Conservation (phyloP, 208 protist species). For the Leishmania major region DNA sequence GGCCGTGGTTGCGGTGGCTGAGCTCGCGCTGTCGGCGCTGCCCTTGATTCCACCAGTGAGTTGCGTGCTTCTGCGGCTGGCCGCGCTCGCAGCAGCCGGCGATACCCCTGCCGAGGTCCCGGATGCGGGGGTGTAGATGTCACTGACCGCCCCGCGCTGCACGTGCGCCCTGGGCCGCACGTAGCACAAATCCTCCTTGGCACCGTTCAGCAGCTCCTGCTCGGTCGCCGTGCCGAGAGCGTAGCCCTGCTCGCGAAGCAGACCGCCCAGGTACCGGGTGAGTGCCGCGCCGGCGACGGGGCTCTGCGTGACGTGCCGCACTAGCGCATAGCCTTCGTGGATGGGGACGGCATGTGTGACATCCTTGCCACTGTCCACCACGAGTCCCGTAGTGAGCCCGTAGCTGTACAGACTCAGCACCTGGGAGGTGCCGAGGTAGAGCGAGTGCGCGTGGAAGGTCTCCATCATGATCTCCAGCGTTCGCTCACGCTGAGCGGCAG, state of each 20-base stretch:
- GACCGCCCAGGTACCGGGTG: slow-evolving; percentile 79
- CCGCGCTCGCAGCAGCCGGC: not conserved
- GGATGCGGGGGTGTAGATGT: not conserved
- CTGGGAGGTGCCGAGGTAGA: slow-evolving; percentile 91
- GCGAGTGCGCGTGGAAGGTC: slow-evolving; percentile 91
- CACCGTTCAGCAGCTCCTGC: slow-evolving; percentile 77
- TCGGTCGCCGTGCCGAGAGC: slow-evolving; percentile 91
- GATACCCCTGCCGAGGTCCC: not conserved
- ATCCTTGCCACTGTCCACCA: slow-evolving; percentile 93
- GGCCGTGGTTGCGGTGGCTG: not conserved
- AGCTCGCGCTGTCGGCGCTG: not conserved
- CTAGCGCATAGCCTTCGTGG: slow-evolving; percentile 94
- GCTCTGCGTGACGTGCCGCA: slow-evolving; percentile 80
- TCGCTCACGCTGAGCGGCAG: slow-evolving; percentile 81
- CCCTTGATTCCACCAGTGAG: not conserved
- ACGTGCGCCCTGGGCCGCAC: slow-evolving; percentile 36
- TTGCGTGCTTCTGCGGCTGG: not conserved
- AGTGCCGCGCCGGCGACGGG: slow-evolving; percentile 77
- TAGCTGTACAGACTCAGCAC: slow-evolving; percentile 94
- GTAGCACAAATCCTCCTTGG: slow-evolving; percentile 94
- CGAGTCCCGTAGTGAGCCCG: slow-evolving; percentile 93
- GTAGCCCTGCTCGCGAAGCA: slow-evolving; percentile 83
- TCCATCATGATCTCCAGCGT: slow-evolving; percentile 95
- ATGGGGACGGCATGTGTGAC: slow-evolving; percentile 86
- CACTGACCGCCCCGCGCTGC: not conserved